Percentiles rank a stretch among this genome's conserved stretches.
These are phyloP conservation scores for Nothophoma quercina DNA, from an alignment of 2,329 filamentous ascomycete genomes.

Conservation along the genomic window DNA sequence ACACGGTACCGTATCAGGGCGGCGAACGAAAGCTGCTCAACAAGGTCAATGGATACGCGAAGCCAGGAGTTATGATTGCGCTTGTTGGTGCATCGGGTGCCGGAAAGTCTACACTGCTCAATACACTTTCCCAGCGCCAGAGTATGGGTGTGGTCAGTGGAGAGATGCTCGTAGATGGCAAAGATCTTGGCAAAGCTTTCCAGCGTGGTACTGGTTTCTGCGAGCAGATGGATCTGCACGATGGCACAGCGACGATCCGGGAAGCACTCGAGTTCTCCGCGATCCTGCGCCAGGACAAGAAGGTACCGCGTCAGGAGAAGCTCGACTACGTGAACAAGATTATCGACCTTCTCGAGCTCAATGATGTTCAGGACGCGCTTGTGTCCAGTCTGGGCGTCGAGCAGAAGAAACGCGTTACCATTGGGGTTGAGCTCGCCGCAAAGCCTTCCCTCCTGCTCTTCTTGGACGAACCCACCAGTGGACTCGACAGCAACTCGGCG, in stretches of 20 bases:
- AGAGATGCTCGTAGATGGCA: conserved; percentile 75
- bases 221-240: conserved; percentile 76
- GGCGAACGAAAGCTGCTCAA: conserved; percentile 71
- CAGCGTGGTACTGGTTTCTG: conserved; percentile 75
- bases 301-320: conserved; percentile 66
- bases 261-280: conserved; percentile 75
- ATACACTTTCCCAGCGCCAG: conserved; percentile 78
- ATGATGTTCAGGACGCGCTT: conserved; percentile 72
- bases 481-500: conserved; percentile 73
- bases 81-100: conserved; percentile 83
- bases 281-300: conserved; percentile 66
- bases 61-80: conserved; percentile 80
- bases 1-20: conserved; percentile 73
- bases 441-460: conserved; percentile 73
- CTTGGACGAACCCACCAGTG: conserved; percentile 75
- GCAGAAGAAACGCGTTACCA: conserved; percentile 75
- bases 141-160: conserved; percentile 70
- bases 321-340: conserved; percentile 72
- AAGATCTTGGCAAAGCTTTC: conserved; percentile 64
- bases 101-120: conserved; percentile 83
- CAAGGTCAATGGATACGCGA: conserved; percentile 77
- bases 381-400: conserved; percentile 71
- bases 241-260: conserved; percentile 70
- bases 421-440: conserved; percentile 70
- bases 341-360: conserved; percentile 69